These are phyloP conservation scores for Periglandula ipomoeae DNA, from an alignment of 2,329 filamentous ascomycete genomes.

Conservation along the genomic window DNA sequence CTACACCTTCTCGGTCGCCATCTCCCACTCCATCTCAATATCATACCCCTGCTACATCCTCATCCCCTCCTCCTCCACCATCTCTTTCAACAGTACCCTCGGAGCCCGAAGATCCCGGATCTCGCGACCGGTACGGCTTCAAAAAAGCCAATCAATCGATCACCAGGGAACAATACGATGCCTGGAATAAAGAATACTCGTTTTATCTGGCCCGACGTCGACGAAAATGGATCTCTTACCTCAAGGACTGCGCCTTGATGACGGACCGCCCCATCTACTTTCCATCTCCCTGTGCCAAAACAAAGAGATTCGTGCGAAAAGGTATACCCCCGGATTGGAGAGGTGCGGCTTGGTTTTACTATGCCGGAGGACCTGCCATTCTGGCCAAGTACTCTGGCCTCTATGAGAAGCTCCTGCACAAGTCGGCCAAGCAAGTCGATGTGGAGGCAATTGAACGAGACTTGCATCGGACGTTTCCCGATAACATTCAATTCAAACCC, in stretches of 20 bases:
- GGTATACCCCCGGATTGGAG: conserved; percentile 90
- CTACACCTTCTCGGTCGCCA: conserved; percentile 10
- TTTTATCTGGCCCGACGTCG: conserved; percentile 65
- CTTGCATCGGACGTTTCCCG: conserved; percentile 86
- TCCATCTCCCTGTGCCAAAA: conserved; percentile 69
- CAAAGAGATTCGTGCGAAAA: conserved; percentile 85
- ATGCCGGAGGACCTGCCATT: conserved; percentile 77
- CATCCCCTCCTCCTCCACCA: conserved; percentile 4
- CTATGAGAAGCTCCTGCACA: conserved; percentile 61
- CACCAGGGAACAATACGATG: conserved; percentile 66
- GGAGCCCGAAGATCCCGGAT: conserved; percentile 37
- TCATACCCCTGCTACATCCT: background rate
- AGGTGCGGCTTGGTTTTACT: conserved; percentile 96
- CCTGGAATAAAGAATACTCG: conserved; percentile 68
- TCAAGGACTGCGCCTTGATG: conserved; percentile 67
- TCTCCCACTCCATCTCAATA: conserved; percentile 2
- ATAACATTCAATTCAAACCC: conserved; percentile 85
- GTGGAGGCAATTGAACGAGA: conserved; percentile 89
- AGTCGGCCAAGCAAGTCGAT: conserved; percentile 60
- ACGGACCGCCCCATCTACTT: conserved; percentile 67
- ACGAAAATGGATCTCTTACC: conserved; percentile 72
- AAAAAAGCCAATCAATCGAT: conserved; percentile 79
- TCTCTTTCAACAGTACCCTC: conserved; percentile 12
- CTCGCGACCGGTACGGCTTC: conserved; percentile 82
- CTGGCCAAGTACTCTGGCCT: conserved; percentile 66